Percentiles rank a stretch among this genome's conserved stretches.
Evolutionary conservation across 441 rosid species (phyloP).

Genomic region (Euphorbia corollata): DNA sequence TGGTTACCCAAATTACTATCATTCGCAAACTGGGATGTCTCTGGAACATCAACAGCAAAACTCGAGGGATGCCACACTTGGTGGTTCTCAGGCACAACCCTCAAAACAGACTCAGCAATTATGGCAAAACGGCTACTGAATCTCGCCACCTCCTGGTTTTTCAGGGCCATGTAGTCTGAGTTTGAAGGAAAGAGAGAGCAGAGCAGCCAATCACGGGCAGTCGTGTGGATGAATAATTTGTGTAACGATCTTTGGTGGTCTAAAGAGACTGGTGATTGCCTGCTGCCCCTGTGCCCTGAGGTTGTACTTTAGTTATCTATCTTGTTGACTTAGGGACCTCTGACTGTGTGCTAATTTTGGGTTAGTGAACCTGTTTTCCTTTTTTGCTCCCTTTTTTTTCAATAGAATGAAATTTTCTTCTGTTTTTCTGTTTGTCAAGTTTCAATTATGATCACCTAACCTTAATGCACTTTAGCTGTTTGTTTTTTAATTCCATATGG

Average conservation of each 20-base stretch:
- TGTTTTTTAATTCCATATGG: neutral
- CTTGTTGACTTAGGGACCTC: slow-evolving; percentile 51
- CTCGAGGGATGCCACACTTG: slow-evolving; percentile 44
- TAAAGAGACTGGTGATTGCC: slow-evolving; percentile 30
- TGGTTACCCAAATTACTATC: slow-evolving; percentile 86
- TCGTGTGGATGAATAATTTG: slow-evolving; percentile 23
- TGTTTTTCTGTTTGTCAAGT: neutral
- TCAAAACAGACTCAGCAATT: slow-evolving; percentile 81
- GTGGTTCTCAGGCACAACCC: slow-evolving; percentile 67
- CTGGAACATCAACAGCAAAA: slow-evolving; percentile 84
- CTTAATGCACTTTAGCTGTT: too few species aligned
- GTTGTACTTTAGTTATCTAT: slow-evolving; percentile 47
- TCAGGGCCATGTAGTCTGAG: slow-evolving; percentile 39
- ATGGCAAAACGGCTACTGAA: slow-evolving; percentile 94
- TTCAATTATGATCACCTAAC: slow-evolving; percentile 1
- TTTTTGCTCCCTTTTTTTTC: slow-evolving; percentile 6
- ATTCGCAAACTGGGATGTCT: slow-evolving; percentile 35
- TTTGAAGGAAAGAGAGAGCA: slow-evolving; percentile 14
- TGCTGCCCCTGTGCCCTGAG: slow-evolving; percentile 46
- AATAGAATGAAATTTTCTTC: slow-evolving; percentile 18
- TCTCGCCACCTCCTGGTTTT: slow-evolving; percentile 32
- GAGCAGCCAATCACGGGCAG: slow-evolving; percentile 35
- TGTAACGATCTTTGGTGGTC: slow-evolving; percentile 20
- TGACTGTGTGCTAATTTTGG: slow-evolving; percentile 46
- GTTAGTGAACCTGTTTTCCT: slow-evolving; percentile 26